Evolutionary conservation across 768 basidiomycete genomes (phyloP), one percentile per base, ranked within the genome.

Genomic region (Stropharia rugosoannulata): DNA sequence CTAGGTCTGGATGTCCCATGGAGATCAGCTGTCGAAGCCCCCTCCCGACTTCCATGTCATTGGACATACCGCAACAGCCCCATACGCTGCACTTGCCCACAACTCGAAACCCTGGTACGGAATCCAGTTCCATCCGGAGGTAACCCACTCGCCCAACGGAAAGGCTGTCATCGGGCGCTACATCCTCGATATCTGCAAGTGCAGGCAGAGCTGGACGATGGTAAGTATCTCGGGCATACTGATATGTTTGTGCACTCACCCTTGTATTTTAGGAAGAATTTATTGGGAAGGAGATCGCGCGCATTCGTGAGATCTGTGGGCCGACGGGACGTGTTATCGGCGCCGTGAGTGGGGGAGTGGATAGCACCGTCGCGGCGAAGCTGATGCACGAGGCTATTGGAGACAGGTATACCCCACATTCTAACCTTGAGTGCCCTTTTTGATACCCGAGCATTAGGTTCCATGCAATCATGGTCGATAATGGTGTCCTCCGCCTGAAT

Each of bases 1-100:
- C 4, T 59, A 98, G 96, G 96, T 98, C 48, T 98, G 97, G 97
- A 98, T 98, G 97, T 98, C 96, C 15, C 97, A 99, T 68, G 95
- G 95, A 10, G 97, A 98, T 72, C 93, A 96, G 61, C 81, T 98
- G 35, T 89, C 86, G 25, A 82, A 79, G 47, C 81, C 89, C 2
- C 97, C 96, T 13, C 73, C 85, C 0, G 77, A 88, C 63, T 99
- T 97, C 73, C 86, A 91, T 65, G 82, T 89, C 61, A 92, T 98
- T 62, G 96, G 94, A 6, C 80, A 81, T 45, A 99, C 97, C 0
- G 72, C 80, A 15, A 88, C 87, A 1, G 95, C 96, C 0, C 96
- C 96, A 0, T 98, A 79, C 67, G 95, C 95, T 10, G 95, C 95
- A 1, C 84, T 98, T 59, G 93, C 93, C 6, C 97, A 99, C 73